Conservation (phyloP, 1,139 yeast genomes). For the Candida gigantensis region DNA sequence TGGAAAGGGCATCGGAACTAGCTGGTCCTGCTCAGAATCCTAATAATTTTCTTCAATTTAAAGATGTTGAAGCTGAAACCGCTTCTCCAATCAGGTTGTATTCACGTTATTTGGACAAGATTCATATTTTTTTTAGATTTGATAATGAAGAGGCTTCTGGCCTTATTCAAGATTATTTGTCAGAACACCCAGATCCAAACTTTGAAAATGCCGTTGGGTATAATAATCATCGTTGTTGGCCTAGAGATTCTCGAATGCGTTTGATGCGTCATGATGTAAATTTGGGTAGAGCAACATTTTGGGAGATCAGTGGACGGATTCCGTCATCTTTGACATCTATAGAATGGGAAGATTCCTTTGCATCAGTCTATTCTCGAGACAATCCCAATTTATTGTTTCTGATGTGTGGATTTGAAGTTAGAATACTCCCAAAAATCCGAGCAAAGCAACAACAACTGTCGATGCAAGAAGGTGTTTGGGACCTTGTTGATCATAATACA, state of each 20-base stretch:
- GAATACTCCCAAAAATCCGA: constrained; percentile 78
- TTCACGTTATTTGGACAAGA: constrained; percentile 78
- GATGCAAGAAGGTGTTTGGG: constrained; percentile 87
- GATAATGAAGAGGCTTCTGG: constrained; percentile 72
- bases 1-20: constrained; percentile 81
- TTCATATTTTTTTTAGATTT: constrained; percentile 79
- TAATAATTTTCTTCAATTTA: constrained; percentile 75
- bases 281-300: constrained; percentile 86
- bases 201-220: constrained; percentile 86
- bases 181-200: constrained; percentile 91
- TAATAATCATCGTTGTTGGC: constrained; percentile 93
- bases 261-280: constrained; percentile 90
- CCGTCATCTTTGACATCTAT: constrained; percentile 74
- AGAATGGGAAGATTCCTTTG: constrained; percentile 80
- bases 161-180: constrained; percentile 69
- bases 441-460: constrained; percentile 49
- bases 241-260: constrained; percentile 88
- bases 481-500: constrained; percentile 65
- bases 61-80: constrained; percentile 56
- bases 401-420: constrained; percentile 93
- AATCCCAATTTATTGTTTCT: constrained; percentile 86
- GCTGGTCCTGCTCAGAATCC: constrained; percentile 81
- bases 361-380: constrained; percentile 86
- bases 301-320: constrained; percentile 83
- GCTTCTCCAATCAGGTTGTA: constrained; percentile 76